Evolutionary conservation across 1,284 basidiomycete genomes (phyloP).

Genomic region (Cryptococcus sp.): DNA sequence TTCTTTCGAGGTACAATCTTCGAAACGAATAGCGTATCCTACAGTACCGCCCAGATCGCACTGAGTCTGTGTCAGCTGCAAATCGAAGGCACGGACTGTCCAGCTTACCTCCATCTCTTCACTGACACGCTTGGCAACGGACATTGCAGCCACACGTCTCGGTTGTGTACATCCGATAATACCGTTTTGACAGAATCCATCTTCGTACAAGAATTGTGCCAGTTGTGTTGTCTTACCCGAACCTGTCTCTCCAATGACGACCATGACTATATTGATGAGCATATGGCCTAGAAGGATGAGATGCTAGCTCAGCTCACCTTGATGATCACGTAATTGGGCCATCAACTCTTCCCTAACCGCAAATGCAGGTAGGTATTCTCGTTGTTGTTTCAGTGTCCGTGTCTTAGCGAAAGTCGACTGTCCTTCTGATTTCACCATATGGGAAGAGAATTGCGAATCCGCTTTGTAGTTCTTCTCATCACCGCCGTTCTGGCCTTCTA

Average conservation of each 20-base stretch:
- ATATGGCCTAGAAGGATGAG: background rate
- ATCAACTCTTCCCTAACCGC: slow-evolving; percentile 93
- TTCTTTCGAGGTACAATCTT: slow-evolving; percentile 86
- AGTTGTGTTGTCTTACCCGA: slow-evolving; percentile 94
- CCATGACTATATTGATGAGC: slow-evolving; percentile 58
- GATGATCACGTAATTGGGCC: slow-evolving; percentile 86
- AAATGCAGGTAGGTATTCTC: slow-evolving; percentile 96
- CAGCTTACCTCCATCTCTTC: slow-evolving; percentile 67
- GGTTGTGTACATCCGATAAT: slow-evolving; percentile 95
- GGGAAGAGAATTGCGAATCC: slow-evolving; percentile 92
- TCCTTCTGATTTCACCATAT: slow-evolving; percentile 73
- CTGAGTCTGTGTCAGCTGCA: slow-evolving; percentile 23
- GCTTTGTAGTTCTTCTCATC: slow-evolving; percentile 75
- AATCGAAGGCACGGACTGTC: background rate
- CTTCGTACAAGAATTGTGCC: slow-evolving; percentile 88
- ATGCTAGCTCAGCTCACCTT: slow-evolving; percentile 57
- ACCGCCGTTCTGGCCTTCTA: slow-evolving; percentile 60
- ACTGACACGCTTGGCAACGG: slow-evolving; percentile 95
- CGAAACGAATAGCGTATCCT: slow-evolving; percentile 96
- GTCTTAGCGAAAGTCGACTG: slow-evolving; percentile 76
- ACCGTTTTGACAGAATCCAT: slow-evolving; percentile 84
- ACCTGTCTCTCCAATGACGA: slow-evolving; percentile 94
- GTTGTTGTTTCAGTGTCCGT: slow-evolving; percentile 85
- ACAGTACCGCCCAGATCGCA: slow-evolving; percentile 83
- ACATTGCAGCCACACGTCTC: slow-evolving; percentile 96